Evolutionary conservation across 2,329 filamentous ascomycete species (phyloP), one percentile per base, ranked within the genome.

Genomic region (Mycosphaerella arachidis): DNA sequence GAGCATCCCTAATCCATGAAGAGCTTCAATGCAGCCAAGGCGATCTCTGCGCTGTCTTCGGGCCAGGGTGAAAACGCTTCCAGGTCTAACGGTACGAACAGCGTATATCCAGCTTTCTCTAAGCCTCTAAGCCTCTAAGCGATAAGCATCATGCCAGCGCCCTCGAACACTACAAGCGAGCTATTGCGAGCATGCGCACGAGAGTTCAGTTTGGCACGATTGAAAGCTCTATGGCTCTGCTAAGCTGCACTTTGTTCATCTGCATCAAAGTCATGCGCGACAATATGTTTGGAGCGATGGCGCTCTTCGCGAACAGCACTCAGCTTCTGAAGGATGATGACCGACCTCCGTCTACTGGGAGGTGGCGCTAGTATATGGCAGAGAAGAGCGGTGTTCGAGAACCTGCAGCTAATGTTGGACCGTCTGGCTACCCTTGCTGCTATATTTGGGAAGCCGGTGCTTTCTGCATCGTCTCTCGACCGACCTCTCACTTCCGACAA

Each of bases 181-280:
- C 69, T 2, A 70, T 71, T 6, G 51, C 52, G 3, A 35, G 33
- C 8, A 56, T 71, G 20, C 48, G 58, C 6, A 13, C 29, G 20
- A 57, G 57, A 31, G 45, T 69, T 8, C 24, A 55, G 24, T 55
- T 40, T 3, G 62, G 60, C 24, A 59, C 31, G 3, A 60, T 60
- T 13, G n/a, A 59, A 62, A n/a, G 58, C 64, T 2, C 40, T 64
- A 8, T 68, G 13, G 62, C 64, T n/a, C 37, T 71, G 45, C 53
- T 70, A 8, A 68, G 62, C 52, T 72, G 68, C 40, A 52, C 67
- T 6, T 53, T 72, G 18, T 72, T 70, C 56, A 64, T 69, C 31
- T 69, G 67, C 35, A 65, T 70, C 29, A 68, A 71, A 52, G 59
- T 67, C 18, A 66, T 70, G 6, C 62, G 66, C 9, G 66, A 69